Base-by-base conservation (phyloP, 2,329 filamentous ascomycete species). In the Lasiodiplodia sp. region DNA sequence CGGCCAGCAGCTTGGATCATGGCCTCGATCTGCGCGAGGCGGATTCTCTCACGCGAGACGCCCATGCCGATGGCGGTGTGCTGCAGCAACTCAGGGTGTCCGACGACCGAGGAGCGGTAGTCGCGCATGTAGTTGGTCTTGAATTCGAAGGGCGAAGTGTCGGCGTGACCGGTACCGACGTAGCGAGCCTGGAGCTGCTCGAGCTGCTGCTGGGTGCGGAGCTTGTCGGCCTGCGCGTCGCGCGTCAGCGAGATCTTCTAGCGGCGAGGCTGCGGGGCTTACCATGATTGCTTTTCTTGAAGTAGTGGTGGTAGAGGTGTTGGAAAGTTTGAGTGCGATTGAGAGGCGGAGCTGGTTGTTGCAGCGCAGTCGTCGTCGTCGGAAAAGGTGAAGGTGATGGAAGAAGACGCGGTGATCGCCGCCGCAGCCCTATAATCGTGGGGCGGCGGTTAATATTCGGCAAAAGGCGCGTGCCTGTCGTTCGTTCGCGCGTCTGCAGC, bases 91-190 rank as follows among this genome's bases (percentile, higher is more conserved):
- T 94, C 92, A 18, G 94, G 92, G 78, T 99, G 96, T 23, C 96
- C 96, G 72, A 96, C 87, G 75, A 97, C 94, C 71, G 90, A 94
- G 23, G 94, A 89, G 78, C 95, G 94, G 25, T 91, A 96, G 84
- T 99, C 96, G 79, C 96, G 94, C 78, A 94, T 88, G 78, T 98
- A 95, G 83, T 98, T 99, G 70, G 92, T 94, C 63, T 91, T 91
- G 94, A 94, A 99, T 83, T 99, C 96, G 89, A 96, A 96, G 80
- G 93, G 96, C 31, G 94, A 97, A 16, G 95, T 98, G 83, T 99
- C 96, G 53, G 95, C 93, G 81, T 97, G 94, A 28, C 96, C 96
- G 4, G 96, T 98, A 74, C 96, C 96, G 76, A 99, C 87, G 84
- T 96, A 97, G 77, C 96, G 96, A 76, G 94, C 91, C 82, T 99